Evolutionary conservation across 805 yeast species (phyloP).

Genomic region (Saccharomyces jurei): DNA sequence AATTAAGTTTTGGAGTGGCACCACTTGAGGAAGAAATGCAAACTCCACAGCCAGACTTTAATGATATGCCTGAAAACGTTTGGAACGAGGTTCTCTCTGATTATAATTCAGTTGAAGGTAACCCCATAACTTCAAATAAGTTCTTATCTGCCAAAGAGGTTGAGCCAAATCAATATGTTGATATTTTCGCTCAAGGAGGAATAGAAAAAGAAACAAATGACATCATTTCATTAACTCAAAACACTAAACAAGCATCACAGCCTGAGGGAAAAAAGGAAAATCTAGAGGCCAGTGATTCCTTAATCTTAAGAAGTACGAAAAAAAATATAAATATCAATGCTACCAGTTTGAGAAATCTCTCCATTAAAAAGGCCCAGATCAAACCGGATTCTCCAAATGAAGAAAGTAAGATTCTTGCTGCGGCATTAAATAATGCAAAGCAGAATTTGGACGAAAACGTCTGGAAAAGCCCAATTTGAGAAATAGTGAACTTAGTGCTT

Average conservation of each 20-base stretch:
- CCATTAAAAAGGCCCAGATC: neutral
- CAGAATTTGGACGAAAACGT: neutral
- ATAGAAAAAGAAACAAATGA: neutral
- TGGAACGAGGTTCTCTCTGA: neutral
- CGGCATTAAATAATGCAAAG: neutral
- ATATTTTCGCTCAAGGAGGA: neutral
- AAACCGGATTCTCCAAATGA: neutral
- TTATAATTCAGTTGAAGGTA: neutral
- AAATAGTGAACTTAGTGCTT: neutral
- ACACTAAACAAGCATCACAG: neutral
- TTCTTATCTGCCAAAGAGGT: neutral
- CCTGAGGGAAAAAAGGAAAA: neutral
- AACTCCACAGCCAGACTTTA: neutral
- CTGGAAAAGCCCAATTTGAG: neutral
- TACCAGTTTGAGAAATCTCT: neutral
- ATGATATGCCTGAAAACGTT: neutral
- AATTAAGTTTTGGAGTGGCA: constrained; percentile 2
- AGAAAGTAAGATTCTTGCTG: neutral
- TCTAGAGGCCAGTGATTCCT: neutral
- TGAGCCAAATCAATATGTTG: neutral
- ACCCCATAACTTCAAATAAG: neutral
- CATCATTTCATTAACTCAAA: neutral
- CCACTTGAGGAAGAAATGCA: neutral
- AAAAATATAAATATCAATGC: neutral
- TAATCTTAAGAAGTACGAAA: neutral